Percentiles rank a stretch among this genome's conserved stretches.
Conservation (phyloP, 306 rosid genomes). For the Begonia loranthoides region DNA sequence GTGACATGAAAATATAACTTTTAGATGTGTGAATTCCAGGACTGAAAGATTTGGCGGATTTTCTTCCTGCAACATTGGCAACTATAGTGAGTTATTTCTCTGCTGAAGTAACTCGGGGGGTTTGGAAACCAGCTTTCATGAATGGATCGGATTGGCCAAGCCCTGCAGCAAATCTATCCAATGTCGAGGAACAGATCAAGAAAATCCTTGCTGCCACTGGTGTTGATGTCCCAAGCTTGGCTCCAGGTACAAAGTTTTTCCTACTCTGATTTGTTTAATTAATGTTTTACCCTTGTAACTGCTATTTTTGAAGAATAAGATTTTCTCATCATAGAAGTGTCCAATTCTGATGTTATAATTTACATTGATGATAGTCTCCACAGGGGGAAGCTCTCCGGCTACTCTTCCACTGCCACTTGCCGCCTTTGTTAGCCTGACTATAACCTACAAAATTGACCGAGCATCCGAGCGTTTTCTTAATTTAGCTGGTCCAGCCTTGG, state of each 20-base stretch:
- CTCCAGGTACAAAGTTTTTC: slow-evolving; percentile 46
- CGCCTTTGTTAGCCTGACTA: slow-evolving; percentile 90
- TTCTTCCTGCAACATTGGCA: slow-evolving; percentile 94
- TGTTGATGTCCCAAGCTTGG: slow-evolving; percentile 86
- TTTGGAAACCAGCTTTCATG: slow-evolving; percentile 93
- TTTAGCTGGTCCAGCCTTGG: slow-evolving; percentile 89
- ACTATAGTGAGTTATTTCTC: slow-evolving; percentile 93
- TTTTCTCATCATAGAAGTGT: too few species aligned
- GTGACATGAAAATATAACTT: too few species aligned
- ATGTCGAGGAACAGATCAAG: slow-evolving; percentile 85
- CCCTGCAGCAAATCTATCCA: slow-evolving; percentile 75
- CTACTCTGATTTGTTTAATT: slow-evolving; percentile 3
- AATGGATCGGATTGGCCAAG: slow-evolving; percentile 99
- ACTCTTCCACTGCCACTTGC: slow-evolving; percentile 95
- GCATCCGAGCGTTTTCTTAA: slow-evolving; percentile 70
- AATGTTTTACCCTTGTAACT: neutral
- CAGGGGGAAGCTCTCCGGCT: slow-evolving; percentile 83
- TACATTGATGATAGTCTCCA: neutral
- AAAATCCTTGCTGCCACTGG: slow-evolving; percentile 93
- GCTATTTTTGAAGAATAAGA: too few species aligned
- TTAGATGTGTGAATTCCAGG: slow-evolving; percentile 26
- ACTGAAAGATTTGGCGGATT: slow-evolving; percentile 94
- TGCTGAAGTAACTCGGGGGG: slow-evolving; percentile 88
- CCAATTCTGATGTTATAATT: too few species aligned
- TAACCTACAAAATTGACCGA: slow-evolving; percentile 85